Evolutionary conservation across 1,284 basidiomycete genomes (phyloP).

Genomic region (Heterobasidion occidentale): DNA sequence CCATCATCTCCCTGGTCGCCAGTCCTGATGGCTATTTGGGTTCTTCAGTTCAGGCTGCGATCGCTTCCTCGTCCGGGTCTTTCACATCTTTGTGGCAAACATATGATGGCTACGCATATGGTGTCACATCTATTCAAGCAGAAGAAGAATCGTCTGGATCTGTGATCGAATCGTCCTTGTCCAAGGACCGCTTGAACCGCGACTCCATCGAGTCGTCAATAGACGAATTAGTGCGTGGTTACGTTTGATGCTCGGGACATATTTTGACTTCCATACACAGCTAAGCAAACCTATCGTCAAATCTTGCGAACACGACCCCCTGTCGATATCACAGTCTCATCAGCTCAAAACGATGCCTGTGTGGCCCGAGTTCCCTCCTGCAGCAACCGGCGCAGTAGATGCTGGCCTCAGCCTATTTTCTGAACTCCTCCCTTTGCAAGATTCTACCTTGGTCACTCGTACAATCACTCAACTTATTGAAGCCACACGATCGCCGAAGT

Average conservation of each 20-base stretch:
- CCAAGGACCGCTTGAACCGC: slow-evolving; percentile 61
- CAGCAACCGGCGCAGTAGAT: slow-evolving; percentile 83
- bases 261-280: slow-evolving; percentile 27
- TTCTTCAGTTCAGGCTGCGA: slow-evolving; percentile 87
- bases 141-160: slow-evolving; percentile 29
- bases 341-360: slow-evolving; percentile 34
- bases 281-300: slow-evolving; percentile 75
- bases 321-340: slow-evolving; percentile 60
- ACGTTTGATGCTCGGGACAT: background rate
- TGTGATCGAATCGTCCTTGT: slow-evolving; percentile 23
- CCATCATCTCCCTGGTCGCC: slow-evolving; percentile 79
- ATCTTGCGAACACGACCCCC: slow-evolving; percentile 82
- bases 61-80: slow-evolving; percentile 79
- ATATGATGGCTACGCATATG: slow-evolving; percentile 88
- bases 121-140: slow-evolving; percentile 71
- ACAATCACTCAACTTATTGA: slow-evolving; percentile 69
- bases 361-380: slow-evolving; percentile 61
- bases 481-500: slow-evolving; percentile 64
- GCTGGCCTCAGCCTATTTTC: slow-evolving; percentile 85
- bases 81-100: slow-evolving; percentile 86
- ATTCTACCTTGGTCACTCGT: slow-evolving; percentile 58
- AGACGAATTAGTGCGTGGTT: slow-evolving; percentile 56
- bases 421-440: slow-evolving; percentile 74
- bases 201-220: slow-evolving; percentile 74
- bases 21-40: slow-evolving; percentile 76